These are phyloP conservation scores for Geotrichum histeridarum DNA, from an alignment of 1,139 yeast species.

Conservation along the genomic window DNA sequence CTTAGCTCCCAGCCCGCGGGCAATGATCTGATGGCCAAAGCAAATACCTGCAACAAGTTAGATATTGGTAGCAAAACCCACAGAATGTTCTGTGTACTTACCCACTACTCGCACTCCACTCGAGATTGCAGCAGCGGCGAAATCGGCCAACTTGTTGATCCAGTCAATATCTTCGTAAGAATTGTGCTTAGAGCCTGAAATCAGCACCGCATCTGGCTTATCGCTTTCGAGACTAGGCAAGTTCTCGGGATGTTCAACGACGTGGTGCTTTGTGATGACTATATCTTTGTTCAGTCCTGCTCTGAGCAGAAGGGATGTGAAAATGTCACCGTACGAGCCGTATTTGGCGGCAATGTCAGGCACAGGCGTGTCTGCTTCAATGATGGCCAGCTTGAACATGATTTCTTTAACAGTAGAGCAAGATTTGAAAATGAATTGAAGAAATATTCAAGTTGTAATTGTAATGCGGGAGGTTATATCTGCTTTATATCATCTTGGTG, in stretches of 20 bases:
- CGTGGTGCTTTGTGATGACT: conserved; percentile 43
- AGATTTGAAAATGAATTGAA: no score
- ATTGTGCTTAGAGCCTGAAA: conserved; percentile 65
- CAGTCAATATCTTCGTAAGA: conserved; percentile 52
- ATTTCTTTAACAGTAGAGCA: no score
- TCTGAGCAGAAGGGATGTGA: conserved; percentile 29
- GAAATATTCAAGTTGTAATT: no score
- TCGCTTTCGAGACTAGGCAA: conserved; percentile 41
- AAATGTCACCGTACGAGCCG: conserved; percentile 38
- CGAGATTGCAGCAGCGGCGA: conserved; percentile 28
- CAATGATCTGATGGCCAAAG: conserved; percentile 81
- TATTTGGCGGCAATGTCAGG: conserved; percentile 26
- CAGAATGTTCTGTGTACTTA: neutral
- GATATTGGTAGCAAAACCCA: neutral
- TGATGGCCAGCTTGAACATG: conserved; percentile 26
- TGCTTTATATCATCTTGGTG: no score
- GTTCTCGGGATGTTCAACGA: conserved; percentile 39
- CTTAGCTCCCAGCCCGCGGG: conserved; percentile 56
- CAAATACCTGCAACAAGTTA: conserved; percentile 47
- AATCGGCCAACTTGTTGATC: conserved; percentile 49
- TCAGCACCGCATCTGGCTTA: conserved; percentile 44
- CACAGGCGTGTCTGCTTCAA: conserved; percentile 34
- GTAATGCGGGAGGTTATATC: no score
- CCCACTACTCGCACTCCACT: conserved; percentile 34
- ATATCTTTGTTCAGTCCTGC: conserved; percentile 28